Base-by-base conservation (phyloP, 2,329 filamentous ascomycete species). In the Pseudogymnoascus sp. region DNA sequence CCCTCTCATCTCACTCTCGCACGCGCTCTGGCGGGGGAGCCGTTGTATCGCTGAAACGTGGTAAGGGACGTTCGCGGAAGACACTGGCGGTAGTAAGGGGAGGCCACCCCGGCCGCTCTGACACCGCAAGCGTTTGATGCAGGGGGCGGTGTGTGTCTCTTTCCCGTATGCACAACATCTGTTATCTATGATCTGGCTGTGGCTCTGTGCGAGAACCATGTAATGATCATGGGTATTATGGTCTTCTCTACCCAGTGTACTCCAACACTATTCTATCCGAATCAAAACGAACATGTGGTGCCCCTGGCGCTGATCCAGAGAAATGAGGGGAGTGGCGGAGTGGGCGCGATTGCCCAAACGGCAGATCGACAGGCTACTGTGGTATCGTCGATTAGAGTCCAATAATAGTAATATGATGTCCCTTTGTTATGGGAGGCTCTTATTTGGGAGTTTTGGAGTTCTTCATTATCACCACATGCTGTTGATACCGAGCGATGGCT, bases 31-130 rank as follows among this genome's bases (percentile, higher is more conserved):
- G 51, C 51, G 51, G 51, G 51, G 26, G 29, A 57, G 51, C 51
- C 51, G 51, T 57, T 18, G 29, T 57, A 57, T 57, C 29, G 51
- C 51, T 57, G 51, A 57, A 57, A 57, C 51, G 51, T 57, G 51
- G 51, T 34, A n/a, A 34, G 51, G 51, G 51, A 18, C 51, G 29
- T 34, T 57, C 51, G 51, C 29, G 51, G 51, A 57, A 21, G 51
- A 21, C 51, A n/a, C n/a, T 57, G 51, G 51, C 29, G 51, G 51
- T 12, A 57, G 51, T 34, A 34, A 57, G 29, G 51, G 47, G 51
- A 34, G 51, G 8, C 11, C n/a, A 57, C 51, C 51, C 51, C 5
- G 29, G 51, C 51, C 29, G 18, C 16, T 34, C 51, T 57, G 51
- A 57, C 29, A 57, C 51, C 29, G 51, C n/a, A 34, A 34, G 51